Conservation (phyloP, 2,329 filamentous ascomycete species). For the Aureobasidium namibiae region DNA sequence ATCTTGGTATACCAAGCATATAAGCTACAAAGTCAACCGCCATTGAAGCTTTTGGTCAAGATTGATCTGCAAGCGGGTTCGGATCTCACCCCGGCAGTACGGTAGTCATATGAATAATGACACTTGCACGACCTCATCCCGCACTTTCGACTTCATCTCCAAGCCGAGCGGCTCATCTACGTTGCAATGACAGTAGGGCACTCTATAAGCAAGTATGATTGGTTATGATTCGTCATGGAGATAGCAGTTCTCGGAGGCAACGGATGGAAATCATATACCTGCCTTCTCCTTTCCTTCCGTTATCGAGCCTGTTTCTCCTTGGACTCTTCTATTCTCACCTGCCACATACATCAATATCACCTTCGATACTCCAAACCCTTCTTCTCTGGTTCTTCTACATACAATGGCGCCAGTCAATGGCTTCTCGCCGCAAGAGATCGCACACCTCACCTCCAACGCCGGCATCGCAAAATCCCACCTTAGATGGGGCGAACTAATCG, state of each 20-base stretch:
- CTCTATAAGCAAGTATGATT: too few species aligned
- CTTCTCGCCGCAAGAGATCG: slow-evolving; percentile 15
- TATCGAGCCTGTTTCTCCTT: too few species aligned
- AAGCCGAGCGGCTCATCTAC: background rate
- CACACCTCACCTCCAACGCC: slow-evolving; percentile 14
- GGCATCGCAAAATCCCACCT: slow-evolving; percentile 20
- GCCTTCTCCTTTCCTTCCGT: background rate
- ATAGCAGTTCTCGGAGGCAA: background rate
- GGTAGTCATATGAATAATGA: background rate
- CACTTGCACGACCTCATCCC: background rate
- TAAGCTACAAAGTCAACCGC: background rate
- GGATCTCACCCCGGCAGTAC: background rate
- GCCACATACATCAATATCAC: background rate
- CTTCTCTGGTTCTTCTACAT: background rate
- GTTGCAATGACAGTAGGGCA: background rate
- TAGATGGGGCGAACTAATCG: slow-evolving; percentile 24
- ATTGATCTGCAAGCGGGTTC: background rate
- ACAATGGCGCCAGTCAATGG: background rate
- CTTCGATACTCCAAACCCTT: too few species aligned
- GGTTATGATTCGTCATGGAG: background rate
- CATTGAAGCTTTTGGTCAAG: background rate
- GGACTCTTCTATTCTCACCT: too few species aligned
- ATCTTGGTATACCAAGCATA: background rate
- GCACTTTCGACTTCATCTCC: background rate
- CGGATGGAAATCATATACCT: background rate